Percentiles rank a stretch among this genome's conserved stretches.
phyloP scores from a whole-genome alignment of 2,329 filamentous ascomycete genomes.

The Cytospora piceae region DNA sequence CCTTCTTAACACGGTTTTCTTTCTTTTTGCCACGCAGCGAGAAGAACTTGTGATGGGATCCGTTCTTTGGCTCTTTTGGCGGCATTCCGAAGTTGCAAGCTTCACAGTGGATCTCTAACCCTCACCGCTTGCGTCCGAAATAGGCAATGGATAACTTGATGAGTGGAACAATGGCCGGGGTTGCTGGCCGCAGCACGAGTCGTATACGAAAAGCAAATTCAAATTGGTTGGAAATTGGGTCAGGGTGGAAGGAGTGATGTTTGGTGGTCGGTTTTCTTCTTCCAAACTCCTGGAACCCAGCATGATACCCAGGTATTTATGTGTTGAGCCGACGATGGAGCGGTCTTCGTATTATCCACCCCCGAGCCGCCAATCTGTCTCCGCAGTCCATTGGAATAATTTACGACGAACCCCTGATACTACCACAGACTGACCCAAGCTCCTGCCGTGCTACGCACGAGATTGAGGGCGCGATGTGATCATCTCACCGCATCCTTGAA shows the following conservation, averaged over 20 bases:
- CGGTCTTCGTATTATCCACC: slow-evolving; percentile 28
- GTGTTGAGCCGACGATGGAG: slow-evolving; percentile 12
- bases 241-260: slow-evolving; percentile 16
- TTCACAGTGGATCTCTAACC: slow-evolving; percentile 28
- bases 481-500: neutral
- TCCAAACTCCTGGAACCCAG: slow-evolving; percentile 14
- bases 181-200: slow-evolving; percentile 26
- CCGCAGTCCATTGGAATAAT: slow-evolving; percentile 26
- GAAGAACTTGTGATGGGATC: slow-evolving; percentile 30
- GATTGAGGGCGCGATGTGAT: neutral
- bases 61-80: slow-evolving; percentile 27
- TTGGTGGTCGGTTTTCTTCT: slow-evolving; percentile 9
- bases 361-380: slow-evolving; percentile 22
- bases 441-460: slow-evolving; percentile 29
- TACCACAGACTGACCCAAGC: slow-evolving; percentile 26
- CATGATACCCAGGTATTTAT: slow-evolving; percentile 23
- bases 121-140: slow-evolving; percentile 29
- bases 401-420: slow-evolving; percentile 25
- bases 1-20: slow-evolving; percentile 29
- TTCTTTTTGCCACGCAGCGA: slow-evolving; percentile 31
- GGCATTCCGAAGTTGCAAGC: slow-evolving; percentile 28
- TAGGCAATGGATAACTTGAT: slow-evolving; percentile 29
- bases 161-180: slow-evolving; percentile 28
- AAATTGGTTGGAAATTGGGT: slow-evolving; percentile 22
- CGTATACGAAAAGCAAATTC: slow-evolving; percentile 29